These are phyloP conservation scores for Phytophthora palmivora DNA, from an alignment of 352 stramenopile species.

Conservation along the genomic window DNA sequence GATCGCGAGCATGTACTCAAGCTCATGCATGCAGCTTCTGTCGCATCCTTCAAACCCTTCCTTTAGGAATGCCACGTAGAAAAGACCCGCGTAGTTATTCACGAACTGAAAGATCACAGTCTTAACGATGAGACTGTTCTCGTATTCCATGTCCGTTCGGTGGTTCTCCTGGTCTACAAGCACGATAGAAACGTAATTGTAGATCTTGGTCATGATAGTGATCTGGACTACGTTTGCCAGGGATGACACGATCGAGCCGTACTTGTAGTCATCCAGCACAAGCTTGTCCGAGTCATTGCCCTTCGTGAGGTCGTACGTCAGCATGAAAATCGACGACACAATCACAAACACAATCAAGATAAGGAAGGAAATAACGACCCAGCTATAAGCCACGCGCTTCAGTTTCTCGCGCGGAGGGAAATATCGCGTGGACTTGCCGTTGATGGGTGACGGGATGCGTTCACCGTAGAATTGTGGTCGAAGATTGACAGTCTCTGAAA, in stretches of 20 bases:
- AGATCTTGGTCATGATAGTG: slow-evolving; percentile 93
- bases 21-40: slow-evolving; percentile 86
- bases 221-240: slow-evolving; percentile 83
- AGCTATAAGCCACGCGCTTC: slow-evolving; percentile 79
- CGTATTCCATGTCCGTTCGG: slow-evolving; percentile 86
- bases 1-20: slow-evolving; percentile 92
- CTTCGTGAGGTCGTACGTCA: slow-evolving; percentile 79
- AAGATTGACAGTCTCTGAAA: slow-evolving; percentile 69
- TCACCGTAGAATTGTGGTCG: slow-evolving; percentile 82
- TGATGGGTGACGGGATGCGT: slow-evolving; percentile 78
- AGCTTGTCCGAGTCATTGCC: slow-evolving; percentile 63
- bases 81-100: slow-evolving; percentile 95
- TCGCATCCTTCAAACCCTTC: slow-evolving; percentile 73
- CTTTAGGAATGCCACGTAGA: slow-evolving; percentile 95
- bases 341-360: slow-evolving; percentile 80
- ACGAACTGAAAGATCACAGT: slow-evolving; percentile 96
- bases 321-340: slow-evolving; percentile 79
- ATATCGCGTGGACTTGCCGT: slow-evolving; percentile 71
- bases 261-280: slow-evolving; percentile 66
- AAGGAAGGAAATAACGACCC: slow-evolving; percentile 79
- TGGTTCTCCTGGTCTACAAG: slow-evolving; percentile 96
- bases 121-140: slow-evolving; percentile 95
- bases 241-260: slow-evolving; percentile 76
- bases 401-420: slow-evolving; percentile 73
- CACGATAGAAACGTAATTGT: slow-evolving; percentile 86